Evolutionary conservation across 208 protist species (phyloP), one percentile per base, ranked within the genome.

Genomic region (Kentomonas sorsogonicus): DNA sequence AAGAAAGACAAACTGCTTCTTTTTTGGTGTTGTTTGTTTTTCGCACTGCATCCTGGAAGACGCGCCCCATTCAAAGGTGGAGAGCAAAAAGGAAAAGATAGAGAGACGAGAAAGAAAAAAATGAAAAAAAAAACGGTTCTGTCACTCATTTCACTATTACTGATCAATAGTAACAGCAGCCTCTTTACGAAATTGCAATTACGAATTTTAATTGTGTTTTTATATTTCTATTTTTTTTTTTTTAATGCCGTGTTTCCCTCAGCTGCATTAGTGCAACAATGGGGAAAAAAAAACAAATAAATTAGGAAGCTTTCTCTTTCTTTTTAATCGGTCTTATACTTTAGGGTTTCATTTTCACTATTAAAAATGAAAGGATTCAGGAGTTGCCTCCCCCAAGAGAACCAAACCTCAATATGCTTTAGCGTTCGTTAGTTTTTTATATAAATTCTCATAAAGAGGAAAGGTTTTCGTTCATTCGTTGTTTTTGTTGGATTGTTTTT

Each of bases 241-340:
- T n/a, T n/a, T n/a, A n/a, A n/a, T n/a, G n/a, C n/a, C n/a, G n/a
- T n/a, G n/a, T n/a, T n/a, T n/a, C n/a, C n/a, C n/a, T n/a, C n/a
- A n/a, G n/a, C n/a, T n/a, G n/a, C n/a, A n/a, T n/a, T n/a, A n/a
- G n/a, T n/a, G n/a, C n/a, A n/a, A n/a, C n/a, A n/a, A n/a, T n/a
- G n/a, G n/a, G n/a, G n/a, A 20, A 55, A 13, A 40, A 41, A 30
- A 44, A 44, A 34, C 3, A 46, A 41, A 45, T 36, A 58, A 34
- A 43, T 31, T 22, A 31, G 15, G n/a, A 44, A 20, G n/a, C n/a
- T 48, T 45, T 60, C 15, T 29, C 16, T 44, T 44, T 58, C 29
- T 58, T 38, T 6, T 55, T 55, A 20, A 26, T 39, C 5, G 7
- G 16, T 39, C 22, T 59, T 27, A 16, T 31, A 9, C 40, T 22